Base-by-base conservation (phyloP, 495 filamentous ascomycete species). In the Schizothecium vesticola region DNA sequence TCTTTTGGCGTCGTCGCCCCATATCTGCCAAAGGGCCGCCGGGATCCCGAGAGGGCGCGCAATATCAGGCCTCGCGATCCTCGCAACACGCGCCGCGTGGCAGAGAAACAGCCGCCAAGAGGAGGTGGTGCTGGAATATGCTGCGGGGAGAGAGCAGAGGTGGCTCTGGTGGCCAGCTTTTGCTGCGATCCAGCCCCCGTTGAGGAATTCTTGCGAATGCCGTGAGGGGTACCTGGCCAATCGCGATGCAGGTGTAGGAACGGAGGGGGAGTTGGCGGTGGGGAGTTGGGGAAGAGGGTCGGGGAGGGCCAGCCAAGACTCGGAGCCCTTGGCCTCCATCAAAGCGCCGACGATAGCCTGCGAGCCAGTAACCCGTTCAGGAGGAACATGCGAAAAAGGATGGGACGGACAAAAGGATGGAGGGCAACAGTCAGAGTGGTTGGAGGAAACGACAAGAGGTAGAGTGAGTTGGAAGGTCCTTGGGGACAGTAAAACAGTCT, bases 191-290 rank as follows among this genome's bases (percentile, higher is more conserved):
- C 43, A 51, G 43, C 43, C 43, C 43, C 43, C 43, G 31, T 66
- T 60, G 33, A 66, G 65, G 65, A 66, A 66, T 51, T 59, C 65
- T 66, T 66, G 65, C 65, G 65, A 66, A 22, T 4, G 19, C 57
- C 23, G 33, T 28, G 43, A 51, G 43, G 22, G 29, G 36, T 56
- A 64, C 10, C 33, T 23, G 22, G 12, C 57, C 57, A 59, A 23
- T 59, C 24, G 57, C 57, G 57, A 59, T 59, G 22, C 57, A 26
- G 31, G 62, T 23, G 43, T 64, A 24, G 62, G 5, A 12, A 13
- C 12, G n/a, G 33, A 9, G 29, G 57, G 65, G 57, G 7, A 61
- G 56, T 22, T 28, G 64, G 29, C 25, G 43, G 43, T 51, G 43
- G 43, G 19, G n/a, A 51, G 43, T 51, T 51, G 43, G 43, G 43